Base-by-base conservation (phyloP, 2,329 filamentous ascomycete species). In the Cercospora zeina region DNA sequence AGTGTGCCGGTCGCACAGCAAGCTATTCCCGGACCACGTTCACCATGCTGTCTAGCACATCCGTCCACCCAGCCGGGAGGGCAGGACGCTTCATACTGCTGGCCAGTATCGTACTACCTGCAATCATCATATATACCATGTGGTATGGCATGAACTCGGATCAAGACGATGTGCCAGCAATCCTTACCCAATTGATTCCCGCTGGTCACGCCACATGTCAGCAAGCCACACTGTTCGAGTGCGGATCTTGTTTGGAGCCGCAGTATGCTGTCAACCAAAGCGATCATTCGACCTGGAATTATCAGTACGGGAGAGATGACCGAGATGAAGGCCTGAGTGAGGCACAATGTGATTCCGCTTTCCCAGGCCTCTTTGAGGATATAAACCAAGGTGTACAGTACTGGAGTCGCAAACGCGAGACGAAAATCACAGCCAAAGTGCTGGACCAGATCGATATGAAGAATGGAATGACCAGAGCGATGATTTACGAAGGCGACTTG, bases 401-500 rank as follows among this genome's bases (percentile, higher is more conserved):
- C 59, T 70, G 70, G 67, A 71, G 62, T 3, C 58, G 59, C 11
- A 34, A 66, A 8, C 53, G 58, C 5, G 30, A 56, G 4, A 56
- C 58, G 14, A 62, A 59, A 8, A 65, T 61, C 62, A 68, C 57
- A 59, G 67, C 45, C 56, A 54, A 4, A 42, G 64, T 33, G 37
- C 67, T 45, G 59, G 69, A 55, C 36, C 67, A 16, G 2, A 47
- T 58, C 37, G 61, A 61, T 63, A 67, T 58, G 54, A 67, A 59
- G 58, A 62, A 58, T 66, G 69, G 68, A 64, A 68, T 56, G 68
- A 66, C 54, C 63, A 68, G 59, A 34, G 73, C 68, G 8, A 74
- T 77, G 71, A 73, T 77, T 37, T 73, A 71, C 61, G 65, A 75
- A 55, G 70, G 69, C n/a, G 63, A 70, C 27, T 69, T 76, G 21